Evolutionary conservation across 805 yeast species (phyloP), one percentile per base, ranked within the genome.

Genomic region (Candida nitratophila): DNA sequence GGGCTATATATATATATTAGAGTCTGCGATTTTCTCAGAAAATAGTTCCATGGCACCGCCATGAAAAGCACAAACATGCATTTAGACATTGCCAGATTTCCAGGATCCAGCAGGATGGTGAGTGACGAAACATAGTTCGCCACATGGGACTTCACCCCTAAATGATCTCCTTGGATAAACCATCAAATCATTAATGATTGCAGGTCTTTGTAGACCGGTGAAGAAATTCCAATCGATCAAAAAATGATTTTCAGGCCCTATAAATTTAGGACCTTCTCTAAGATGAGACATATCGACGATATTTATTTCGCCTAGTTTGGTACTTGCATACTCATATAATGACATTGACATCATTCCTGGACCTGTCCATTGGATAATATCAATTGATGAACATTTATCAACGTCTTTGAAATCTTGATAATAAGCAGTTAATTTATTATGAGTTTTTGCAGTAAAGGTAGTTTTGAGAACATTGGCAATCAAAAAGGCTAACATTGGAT

Each of bases 311-410:
- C 45, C 43, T 20, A 50, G 49, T n/a, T 22, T 37, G 7, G 15
- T 15, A 15, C 16, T 37, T 10, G 38, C 12, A 22, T 31, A 55
- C 3, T 26, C 32, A 19, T 37, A 37, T 8, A 37, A 4, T 6
- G 66, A 65, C 45, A 74, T 96, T 0, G 96, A 86, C 79, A 87
- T 90, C 24, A 86, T 75, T 2, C 93, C 96, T 0, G 96, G 95
- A 1, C 96, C 96, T 0, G 96, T 86, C 95, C 95, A 86, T 55
- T 84, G 76, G 86, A 86, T 83, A 45, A 86, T 79, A 53, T 81
- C 84, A 21, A 79, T 76, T 12, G 88, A 89, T 12, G 73, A 69
- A 47, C 79, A 78, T 8, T 81, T 77, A 29, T 68, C 57, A 0
- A 73, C 63, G 40, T 68, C 53, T 2, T 45, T 22, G 6, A 12